These are phyloP conservation scores for Colletotrichum sp. DNA, from an alignment of 2,329 filamentous ascomycete species.

Conservation along the genomic window DNA sequence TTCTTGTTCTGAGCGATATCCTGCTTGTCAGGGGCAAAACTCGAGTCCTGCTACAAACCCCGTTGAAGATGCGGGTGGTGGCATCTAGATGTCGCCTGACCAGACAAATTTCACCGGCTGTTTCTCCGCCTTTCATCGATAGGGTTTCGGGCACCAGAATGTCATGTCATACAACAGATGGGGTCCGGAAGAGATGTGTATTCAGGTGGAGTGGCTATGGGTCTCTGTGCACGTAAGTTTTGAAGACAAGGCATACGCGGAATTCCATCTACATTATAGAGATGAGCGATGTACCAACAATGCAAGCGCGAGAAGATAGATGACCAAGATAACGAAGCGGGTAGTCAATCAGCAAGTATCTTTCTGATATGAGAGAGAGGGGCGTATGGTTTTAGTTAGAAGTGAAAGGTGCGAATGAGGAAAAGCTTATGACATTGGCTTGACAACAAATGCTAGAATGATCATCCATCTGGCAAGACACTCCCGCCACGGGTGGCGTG, in stretches of 20 bases:
- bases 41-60: neutral
- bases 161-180: neutral
- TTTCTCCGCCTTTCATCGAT: neutral
- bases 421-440: neutral
- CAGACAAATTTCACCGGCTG: neutral
- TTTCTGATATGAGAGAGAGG: neutral
- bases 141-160: neutral
- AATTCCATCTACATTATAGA: neutral
- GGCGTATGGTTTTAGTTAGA: no score
- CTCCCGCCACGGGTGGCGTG: neutral
- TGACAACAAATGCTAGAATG: neutral
- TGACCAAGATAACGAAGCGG: neutral
- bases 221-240: neutral
- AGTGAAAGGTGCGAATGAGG: no score
- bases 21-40: neutral
- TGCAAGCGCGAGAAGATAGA: neutral
- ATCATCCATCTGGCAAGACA: neutral
- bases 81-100: neutral
- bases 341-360: neutral
- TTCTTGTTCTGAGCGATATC: neutral
- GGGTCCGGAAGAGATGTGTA: neutral
- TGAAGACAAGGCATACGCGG: neutral
- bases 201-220: neutral
- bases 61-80: neutral
- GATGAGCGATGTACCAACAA: neutral